These are phyloP conservation scores for Salpingoeca rosetta DNA, from an alignment of 78 protist genomes.

Conservation along the genomic window DNA sequence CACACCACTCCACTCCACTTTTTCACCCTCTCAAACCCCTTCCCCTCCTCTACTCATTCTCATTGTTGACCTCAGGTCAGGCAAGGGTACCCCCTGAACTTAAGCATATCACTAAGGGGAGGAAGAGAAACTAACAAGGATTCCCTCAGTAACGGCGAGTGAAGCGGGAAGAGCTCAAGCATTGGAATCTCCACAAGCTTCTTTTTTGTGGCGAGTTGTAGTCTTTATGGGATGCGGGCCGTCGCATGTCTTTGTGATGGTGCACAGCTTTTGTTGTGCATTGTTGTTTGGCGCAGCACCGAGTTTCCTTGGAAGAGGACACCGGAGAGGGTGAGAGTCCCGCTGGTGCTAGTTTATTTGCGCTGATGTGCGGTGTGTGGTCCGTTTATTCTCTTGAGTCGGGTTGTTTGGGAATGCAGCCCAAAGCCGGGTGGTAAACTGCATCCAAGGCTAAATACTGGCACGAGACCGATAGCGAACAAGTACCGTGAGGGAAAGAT, in stretches of 20 bases:
- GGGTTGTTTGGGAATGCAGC: slow-evolving; percentile 77
- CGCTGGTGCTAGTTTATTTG: slow-evolving; percentile 40
- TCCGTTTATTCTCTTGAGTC: slow-evolving; percentile 70
- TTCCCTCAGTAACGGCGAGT: slow-evolving; percentile 83
- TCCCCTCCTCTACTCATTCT: too few relatives aligned
- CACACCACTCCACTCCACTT: too few relatives aligned
- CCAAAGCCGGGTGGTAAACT: slow-evolving; percentile 65
- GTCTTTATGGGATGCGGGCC: too few relatives aligned
- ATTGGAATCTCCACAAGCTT: slow-evolving; percentile 29
- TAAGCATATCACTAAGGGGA: slow-evolving; percentile 84
- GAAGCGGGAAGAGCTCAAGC: slow-evolving; percentile 71
- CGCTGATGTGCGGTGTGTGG: not conserved
- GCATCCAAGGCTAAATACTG: slow-evolving; percentile 67
- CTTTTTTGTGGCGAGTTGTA: slow-evolving; percentile 5
- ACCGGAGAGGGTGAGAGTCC: slow-evolving; percentile 80
- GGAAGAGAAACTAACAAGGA: slow-evolving; percentile 86
- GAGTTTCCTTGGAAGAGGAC: slow-evolving; percentile 44
- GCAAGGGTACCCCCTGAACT: slow-evolving; percentile 77
- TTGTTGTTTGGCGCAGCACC: too few relatives aligned
- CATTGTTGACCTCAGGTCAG: slow-evolving; percentile 37
- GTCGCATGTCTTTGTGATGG: too few relatives aligned
- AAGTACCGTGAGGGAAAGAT: slow-evolving; percentile 88
- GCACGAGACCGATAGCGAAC: slow-evolving; percentile 79
- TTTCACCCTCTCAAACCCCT: too few relatives aligned
- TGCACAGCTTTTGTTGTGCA: too few relatives aligned